phyloP scores from a whole-genome alignment of 2,329 filamentous ascomycete species.

The Aspergillus nomiae region DNA sequence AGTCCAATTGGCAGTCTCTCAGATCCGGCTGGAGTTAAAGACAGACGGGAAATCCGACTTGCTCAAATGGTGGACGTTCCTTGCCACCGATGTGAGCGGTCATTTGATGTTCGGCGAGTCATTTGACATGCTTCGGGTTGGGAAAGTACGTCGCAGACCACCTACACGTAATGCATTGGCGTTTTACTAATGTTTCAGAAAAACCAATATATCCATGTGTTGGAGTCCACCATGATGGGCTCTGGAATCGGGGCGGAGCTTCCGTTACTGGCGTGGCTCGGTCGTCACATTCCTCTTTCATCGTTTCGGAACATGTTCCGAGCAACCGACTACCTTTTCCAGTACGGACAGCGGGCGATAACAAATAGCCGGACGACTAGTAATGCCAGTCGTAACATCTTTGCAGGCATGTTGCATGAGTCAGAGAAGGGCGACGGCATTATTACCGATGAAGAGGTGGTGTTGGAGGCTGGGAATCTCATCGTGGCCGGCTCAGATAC shows the following conservation, averaged over 20 bases:
- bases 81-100: conserved; percentile 54
- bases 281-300: conserved; percentile 10
- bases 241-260: conserved; percentile 14
- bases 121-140: conserved; percentile 51
- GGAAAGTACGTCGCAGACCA: conserved; percentile 40
- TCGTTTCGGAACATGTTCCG: conserved; percentile 12
- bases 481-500: conserved; percentile 55
- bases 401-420: conserved; percentile 41
- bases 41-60: conserved; percentile 42
- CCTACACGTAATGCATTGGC: neutral
- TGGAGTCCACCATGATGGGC: conserved; percentile 27
- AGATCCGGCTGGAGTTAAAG: conserved; percentile 48
- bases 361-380: conserved; percentile 20
- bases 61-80: conserved; percentile 54
- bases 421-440: conserved; percentile 28
- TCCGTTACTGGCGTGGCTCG: conserved; percentile 8
- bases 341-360: conserved; percentile 13
- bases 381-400: conserved; percentile 35
- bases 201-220: conserved; percentile 39
- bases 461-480: conserved; percentile 40
- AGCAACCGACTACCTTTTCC: conserved; percentile 10
- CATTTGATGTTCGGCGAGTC: conserved; percentile 55
- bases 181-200: conserved; percentile 24
- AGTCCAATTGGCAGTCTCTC: conserved; percentile 41
- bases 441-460: conserved; percentile 36